Evolutionary conservation across 371 early-diverging fungal genomes (phyloP).

Genomic region (Mortierella sp.): DNA sequence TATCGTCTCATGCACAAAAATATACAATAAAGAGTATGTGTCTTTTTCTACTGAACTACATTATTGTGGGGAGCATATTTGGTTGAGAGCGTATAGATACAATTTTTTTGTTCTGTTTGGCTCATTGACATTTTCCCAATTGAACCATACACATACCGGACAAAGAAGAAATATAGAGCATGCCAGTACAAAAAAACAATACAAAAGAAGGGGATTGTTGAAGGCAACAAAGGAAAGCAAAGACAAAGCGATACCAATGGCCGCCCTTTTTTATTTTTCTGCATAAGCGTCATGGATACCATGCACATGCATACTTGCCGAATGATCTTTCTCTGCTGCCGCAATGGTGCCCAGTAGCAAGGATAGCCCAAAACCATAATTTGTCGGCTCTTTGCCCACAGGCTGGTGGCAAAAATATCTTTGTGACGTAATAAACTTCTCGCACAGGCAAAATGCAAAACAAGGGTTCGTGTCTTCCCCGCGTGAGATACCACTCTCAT

Average conservation of each 20-base stretch:
- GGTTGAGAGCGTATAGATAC: not conserved
- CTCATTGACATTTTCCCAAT: not conserved
- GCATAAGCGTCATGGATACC: not conserved
- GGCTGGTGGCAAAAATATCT: not conserved
- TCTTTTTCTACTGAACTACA: no score
- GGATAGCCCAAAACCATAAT: no score
- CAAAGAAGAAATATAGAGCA: not conserved
- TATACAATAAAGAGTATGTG: no score
- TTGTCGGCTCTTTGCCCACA: not conserved
- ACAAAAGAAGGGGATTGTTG: not conserved
- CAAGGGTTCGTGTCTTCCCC: no score
- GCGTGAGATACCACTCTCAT: no score
- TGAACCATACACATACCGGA: not conserved
- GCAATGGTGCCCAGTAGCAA: not conserved
- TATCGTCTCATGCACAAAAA: no score
- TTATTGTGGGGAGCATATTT: no score
- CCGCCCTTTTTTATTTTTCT: not conserved
- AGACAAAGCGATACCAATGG: not conserved
- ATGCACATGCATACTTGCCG: not conserved
- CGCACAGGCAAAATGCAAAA: no score
- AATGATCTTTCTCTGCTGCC: not conserved
- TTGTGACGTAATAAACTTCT: slow-evolving; percentile 1
- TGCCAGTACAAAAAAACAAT: no score
- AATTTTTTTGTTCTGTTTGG: not conserved
- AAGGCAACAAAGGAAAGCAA: not conserved